Evolutionary conservation across 305 asterid genomes (phyloP), one percentile per base, ranked within the genome.

Genomic region (Fraxinus albicans): DNA sequence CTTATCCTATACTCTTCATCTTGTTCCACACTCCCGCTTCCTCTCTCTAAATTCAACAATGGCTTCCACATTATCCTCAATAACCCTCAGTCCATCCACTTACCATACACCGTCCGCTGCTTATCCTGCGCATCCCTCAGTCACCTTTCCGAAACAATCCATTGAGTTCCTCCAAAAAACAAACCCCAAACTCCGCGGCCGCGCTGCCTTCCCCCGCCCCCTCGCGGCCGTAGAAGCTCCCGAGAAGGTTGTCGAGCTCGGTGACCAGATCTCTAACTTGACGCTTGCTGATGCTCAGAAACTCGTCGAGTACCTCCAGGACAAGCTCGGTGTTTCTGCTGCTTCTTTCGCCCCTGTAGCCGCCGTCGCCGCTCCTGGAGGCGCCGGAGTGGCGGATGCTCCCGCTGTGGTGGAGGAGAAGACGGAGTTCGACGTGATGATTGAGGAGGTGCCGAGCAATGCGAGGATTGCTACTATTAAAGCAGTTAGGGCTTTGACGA

Each of bases 221-320:
- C 70, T 92, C 78, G 74, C 93, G 81, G 97, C 97, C 86, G 95
- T 93, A 13, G 97, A 91, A 1, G 98, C 98, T 0, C 97, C 99
- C 0, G 98, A 92, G n/a, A 91, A 91, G 17, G 97, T 95, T 76
- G 91, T 95, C 58, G 87, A 86, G n/a, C 93, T 95, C 63, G 98
- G 98, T 2, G 94, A 95, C 88, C 94, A 94, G 88, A 92, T 95
- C 73, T 93, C 98, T 25, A 86, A 80, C 84, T 88, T 95, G 10
- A 89, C 98, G 38, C 92, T 95, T 31, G 89, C 97, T 35, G 98
- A 94, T 63, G 98, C 98, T 2, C 99, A 95, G 88, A 95, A 94
- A 79, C 97, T 95, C 84, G 99, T 95, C 27, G 98, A 95, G 87
- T 95, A 94, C 84, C 95, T 95, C 83, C 97, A 94, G 87, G 98